Evolutionary conservation across 192 early-diverging fungal genomes (phyloP), one percentile per base, ranked within the genome.

Genomic region (Spinellus fusiger): DNA sequence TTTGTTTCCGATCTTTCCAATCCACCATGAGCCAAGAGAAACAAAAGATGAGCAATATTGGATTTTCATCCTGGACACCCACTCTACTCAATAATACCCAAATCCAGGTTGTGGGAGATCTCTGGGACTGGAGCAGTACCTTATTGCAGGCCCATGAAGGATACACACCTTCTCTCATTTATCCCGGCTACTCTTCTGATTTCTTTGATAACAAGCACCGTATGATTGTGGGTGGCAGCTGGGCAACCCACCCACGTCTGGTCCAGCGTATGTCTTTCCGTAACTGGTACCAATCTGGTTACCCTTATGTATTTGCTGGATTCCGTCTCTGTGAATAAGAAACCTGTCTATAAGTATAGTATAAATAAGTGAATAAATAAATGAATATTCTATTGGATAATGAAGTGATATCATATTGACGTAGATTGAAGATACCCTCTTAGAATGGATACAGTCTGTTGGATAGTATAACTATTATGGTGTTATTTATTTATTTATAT

Each of bases 211-310:
- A 74, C 25, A 89, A 91, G 56, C 93, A 97, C 72, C 76, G 81
- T 61, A 82, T 92, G 1, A 77, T 97, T 15, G 61, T 93, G 27
- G 95, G 95, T 48, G 95, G 69, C 0, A 85, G 83, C 1, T 97
- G 91, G 87, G 92, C 91, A 8, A 97, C 95, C 0, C 86, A 89
- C 51, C 89, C 90, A 8, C 49, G 84, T 7, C 80, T 95, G 13
- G 85, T 85, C 6, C 74, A 74, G 22, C 61, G 95, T 18, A 61
- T 71, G 49, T 82, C 85, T 5, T 93, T 94, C 72, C 63, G 89
- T 10, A 97, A 97, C 70, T 97, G 93, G 93, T 95, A 92, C 59
- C 95, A 97, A 73, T 59, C 83, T 16, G 81, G 70, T 4, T 96
- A 96, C 64, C 87, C 88, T 10, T 96, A 81, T 64, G 87, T 92